Percentiles rank a stretch among this genome's conserved stretches.
phyloP scores from a whole-genome alignment of 768 basidiomycete genomes.

The Gloeophyllum trabeum region DNA sequence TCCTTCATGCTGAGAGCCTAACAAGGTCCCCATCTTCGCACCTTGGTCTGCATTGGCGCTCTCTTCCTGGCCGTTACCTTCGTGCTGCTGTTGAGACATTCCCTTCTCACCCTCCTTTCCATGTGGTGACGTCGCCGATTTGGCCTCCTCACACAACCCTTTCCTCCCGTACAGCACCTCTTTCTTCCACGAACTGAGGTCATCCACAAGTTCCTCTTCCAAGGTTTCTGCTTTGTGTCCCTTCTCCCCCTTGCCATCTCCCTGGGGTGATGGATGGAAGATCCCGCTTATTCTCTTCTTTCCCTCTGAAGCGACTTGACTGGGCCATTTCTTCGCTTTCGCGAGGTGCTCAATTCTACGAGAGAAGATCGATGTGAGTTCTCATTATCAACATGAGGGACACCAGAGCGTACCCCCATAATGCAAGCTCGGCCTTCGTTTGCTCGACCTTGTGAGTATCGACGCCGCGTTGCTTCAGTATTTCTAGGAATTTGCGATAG shows the following conservation, averaged over 20 bases:
- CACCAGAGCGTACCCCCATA: slow-evolving; percentile 34
- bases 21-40: too few species aligned
- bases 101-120: not conserved
- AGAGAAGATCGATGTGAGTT: too few species aligned
- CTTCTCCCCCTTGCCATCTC: too few species aligned
- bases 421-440: slow-evolving; percentile 45
- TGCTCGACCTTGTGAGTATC: slow-evolving; percentile 50
- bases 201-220: too few species aligned
- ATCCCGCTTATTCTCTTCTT: too few species aligned
- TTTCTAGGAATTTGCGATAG: slow-evolving; percentile 43
- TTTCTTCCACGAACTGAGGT: slow-evolving; percentile 17
- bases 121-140: too few species aligned
- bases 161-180: slow-evolving; percentile 22
- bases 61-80: slow-evolving; percentile 3
- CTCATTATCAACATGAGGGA: slow-evolving; percentile 1
- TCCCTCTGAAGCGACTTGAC: too few species aligned
- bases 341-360: slow-evolving; percentile 34
- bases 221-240: too few species aligned
- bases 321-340: slow-evolving; percentile 32
- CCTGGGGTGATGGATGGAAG: too few species aligned
- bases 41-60: slow-evolving; percentile 54
- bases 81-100: too few species aligned
- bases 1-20: too few species aligned
- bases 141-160: too few species aligned
- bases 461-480: slow-evolving; percentile 38